A percentile compares a stretch with the other conserved stretches of the same genome.
Conservation (phyloP, 2,329 filamentous ascomycete species). For the Diaporthe vexans region DNA sequence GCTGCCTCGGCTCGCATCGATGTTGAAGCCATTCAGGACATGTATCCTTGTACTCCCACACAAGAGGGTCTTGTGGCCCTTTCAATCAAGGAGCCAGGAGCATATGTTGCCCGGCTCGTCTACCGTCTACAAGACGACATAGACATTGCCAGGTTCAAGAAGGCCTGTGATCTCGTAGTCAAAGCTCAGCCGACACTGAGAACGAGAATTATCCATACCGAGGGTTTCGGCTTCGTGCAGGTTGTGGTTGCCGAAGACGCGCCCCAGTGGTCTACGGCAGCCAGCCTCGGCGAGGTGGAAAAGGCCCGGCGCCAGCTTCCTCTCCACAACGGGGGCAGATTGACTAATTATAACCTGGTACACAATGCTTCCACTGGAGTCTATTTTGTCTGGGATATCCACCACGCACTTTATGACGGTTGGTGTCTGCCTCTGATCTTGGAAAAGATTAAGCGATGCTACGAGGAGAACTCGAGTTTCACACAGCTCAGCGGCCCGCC, state of each 20-base stretch:
- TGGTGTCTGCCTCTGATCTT: constrained; percentile 67
- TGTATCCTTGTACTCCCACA: constrained; percentile 68
- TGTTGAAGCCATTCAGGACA: constrained; percentile 57
- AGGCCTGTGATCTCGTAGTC: constrained; percentile 58
- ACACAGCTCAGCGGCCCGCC: neutral
- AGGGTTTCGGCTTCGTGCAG: constrained; percentile 60
- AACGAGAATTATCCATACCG: constrained; percentile 63
- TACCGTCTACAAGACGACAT: constrained; percentile 55
- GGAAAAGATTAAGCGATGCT: constrained; percentile 62
- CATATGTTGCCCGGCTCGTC: constrained; percentile 66
- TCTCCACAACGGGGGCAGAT: neutral
- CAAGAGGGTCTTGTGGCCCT: constrained; percentile 69
- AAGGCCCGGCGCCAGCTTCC: constrained; percentile 52
- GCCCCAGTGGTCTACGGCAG: constrained; percentile 51
- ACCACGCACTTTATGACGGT: constrained; percentile 70
- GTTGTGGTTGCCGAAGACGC: constrained; percentile 60
- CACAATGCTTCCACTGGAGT: neutral
- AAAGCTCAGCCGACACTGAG: constrained; percentile 59
- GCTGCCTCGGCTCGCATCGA: neutral
- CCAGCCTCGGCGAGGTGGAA: constrained; percentile 57
- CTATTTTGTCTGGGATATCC: constrained; percentile 66
- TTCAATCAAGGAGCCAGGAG: constrained; percentile 63
- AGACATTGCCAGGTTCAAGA: constrained; percentile 55
- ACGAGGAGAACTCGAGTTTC: constrained; percentile 41
- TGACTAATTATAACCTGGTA: neutral